Evolutionary conservation across 805 yeast genomes (phyloP), one percentile per base, ranked within the genome.

Genomic region (Candida sithepensis): DNA sequence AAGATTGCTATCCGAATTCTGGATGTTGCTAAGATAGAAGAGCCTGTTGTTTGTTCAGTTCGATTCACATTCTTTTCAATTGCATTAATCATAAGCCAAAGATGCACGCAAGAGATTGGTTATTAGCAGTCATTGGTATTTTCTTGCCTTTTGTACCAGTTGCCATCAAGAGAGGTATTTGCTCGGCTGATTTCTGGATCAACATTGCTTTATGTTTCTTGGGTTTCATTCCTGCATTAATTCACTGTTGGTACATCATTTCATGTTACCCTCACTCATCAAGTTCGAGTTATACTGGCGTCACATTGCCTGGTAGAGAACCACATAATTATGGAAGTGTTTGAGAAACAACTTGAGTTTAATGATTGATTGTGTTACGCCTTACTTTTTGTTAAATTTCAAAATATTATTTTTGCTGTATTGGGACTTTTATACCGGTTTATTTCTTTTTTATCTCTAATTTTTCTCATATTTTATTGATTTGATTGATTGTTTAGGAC

Each of bases 221-320:
- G 39, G 94, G 95, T 1, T 82, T 74, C 61, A 60, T 88, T 46
- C 96, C 96, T 0, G 96, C 94, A 10, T 74, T 87, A 33, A 65
- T 88, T 50, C 96, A 88, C 59, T 70, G 84, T 37, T 83, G 88
- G 79, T 88, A 86, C 65, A 84, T 88, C 58, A 86, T 88, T 47
- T 80, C 88, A 46, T 73, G 78, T 56, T 85, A 85, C 60, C 95
- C 95, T 9, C 60, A 65, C 21, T 68, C 66, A n/a, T 43, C 59
- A 4, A 42, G 49, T 4, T 50, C 64, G 5, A 48, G 54, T 1
- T 64, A 63, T 47, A 45, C 45, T 3, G 70, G 72, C 22, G 64
- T 63, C 36, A 68, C 72, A 9, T 40, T 64, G 13, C 71, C 71
- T 4, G 71, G 72, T 20, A 60, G 70, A 45, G 68, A 66, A 22